Base-by-base conservation (phyloP, 495 filamentous ascomycete species). In the Astrothelium macrocarpum region DNA sequence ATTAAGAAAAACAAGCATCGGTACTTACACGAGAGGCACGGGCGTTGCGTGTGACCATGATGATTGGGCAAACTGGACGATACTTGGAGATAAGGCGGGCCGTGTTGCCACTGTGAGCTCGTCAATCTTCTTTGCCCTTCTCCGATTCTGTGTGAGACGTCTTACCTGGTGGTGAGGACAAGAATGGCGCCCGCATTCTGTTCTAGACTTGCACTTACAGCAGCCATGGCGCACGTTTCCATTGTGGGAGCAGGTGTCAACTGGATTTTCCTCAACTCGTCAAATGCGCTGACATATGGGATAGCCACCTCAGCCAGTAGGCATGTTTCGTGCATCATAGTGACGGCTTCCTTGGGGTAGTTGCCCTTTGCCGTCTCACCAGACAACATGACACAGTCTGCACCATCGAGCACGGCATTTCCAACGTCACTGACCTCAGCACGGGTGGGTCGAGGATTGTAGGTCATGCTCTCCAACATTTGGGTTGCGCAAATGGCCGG, bases 301-400 rank as follows among this genome's bases (percentile, higher is more conserved):
- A 97, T 95, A 68, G 91, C 88, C 71, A 94, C 90, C 81, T 98
- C 94, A 62, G 94, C 95, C 73, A 95, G 83, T 74, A 96, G 78
- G 76, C 94, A 97, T 56, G 95, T 91, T 80, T 96, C 90, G 82
- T 89, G 88, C 94, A 98, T 98, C 87, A 97, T 95, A 36, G 82
- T 85, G 60, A 98, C 93, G 59, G 94, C 89, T 79, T 96, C 90
- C 61, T 81, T 80, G 46, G 94, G 94, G 78, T 98, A 98, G 76
- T 82, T 86, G 72, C 94, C 94, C 84, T 98, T 98, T 75, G 94
- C 95, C 32, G 94, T 98, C 82, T 98, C 94, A 65, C 94, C 94
- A 59, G 92, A 96, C 80, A 98, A 83, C 94, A 98, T 98, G 77
- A 98, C 94, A 81, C 94, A 98, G 81, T 98, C 94, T 45, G 93